These are phyloP conservation scores for Botrytis medusae DNA, from an alignment of 2,329 filamentous ascomycete genomes.

Conservation along the genomic window DNA sequence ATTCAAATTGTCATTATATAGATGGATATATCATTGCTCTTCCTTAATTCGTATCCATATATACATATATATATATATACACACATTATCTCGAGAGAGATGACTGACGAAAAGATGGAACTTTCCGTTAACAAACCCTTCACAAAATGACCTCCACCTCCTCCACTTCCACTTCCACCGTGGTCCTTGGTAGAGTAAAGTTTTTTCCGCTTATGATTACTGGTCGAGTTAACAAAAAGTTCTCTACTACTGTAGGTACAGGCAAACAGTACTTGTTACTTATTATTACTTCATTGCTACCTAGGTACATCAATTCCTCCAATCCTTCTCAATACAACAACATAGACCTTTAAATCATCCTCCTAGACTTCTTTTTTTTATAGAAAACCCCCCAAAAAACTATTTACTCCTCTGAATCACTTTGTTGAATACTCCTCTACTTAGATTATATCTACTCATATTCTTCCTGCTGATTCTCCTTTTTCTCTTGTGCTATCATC, in stretches of 20 bases:
- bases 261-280: not conserved
- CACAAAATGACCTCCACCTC: not conserved
- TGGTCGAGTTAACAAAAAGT: not conserved
- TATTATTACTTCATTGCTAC: not conserved
- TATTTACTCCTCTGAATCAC: not conserved
- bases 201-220: slow-evolving; percentile 1
- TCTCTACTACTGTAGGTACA: not conserved
- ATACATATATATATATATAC: not conserved
- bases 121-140: not conserved
- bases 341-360: not conserved
- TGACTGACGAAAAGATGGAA: not conserved
- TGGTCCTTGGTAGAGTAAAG: not conserved
- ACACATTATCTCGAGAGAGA: not conserved
- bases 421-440: not conserved
- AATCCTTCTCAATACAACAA: slow-evolving; percentile 1
- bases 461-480: not conserved
- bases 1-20: not conserved
- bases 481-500: not conserved
- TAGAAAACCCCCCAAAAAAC: not conserved
- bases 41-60: not conserved
- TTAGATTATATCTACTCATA: not conserved
- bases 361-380: slow-evolving; percentile 12
- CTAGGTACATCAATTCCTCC: not conserved
- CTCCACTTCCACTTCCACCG: not conserved
- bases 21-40: not conserved